A percentile compares a stretch with the other conserved stretches of the same genome.
These are phyloP conservation scores for Leucocoprinus sp. DNA, from an alignment of 768 basidiomycete species.

Conservation along the genomic window DNA sequence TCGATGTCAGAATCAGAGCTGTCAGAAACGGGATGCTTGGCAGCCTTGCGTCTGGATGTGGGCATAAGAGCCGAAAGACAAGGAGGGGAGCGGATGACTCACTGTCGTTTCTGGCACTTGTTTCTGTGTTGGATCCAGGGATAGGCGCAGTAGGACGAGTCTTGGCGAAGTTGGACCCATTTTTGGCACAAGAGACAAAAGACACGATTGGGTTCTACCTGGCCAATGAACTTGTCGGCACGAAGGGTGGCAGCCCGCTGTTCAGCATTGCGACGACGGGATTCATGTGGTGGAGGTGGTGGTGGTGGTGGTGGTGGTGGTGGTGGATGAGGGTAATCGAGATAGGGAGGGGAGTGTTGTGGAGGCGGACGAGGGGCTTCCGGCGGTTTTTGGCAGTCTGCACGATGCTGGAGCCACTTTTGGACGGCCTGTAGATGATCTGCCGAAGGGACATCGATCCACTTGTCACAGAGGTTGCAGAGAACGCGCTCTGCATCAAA, in stretches of 20 bases:
- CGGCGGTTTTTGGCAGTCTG: constrained; percentile 37
- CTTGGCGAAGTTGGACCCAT: constrained; percentile 78
- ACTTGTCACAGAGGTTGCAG: constrained; percentile 60
- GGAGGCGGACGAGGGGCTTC: background rate
- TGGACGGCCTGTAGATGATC: constrained; percentile 56
- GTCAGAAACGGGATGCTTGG: constrained; percentile 23
- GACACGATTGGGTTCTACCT: constrained; percentile 68
- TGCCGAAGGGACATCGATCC: constrained; percentile 54
- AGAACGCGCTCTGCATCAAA: constrained; percentile 67
- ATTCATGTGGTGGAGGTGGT: constrained; percentile 50
- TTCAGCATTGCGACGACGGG: constrained; percentile 68
- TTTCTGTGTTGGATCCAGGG: constrained; percentile 75
- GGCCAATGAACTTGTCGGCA: constrained; percentile 53
- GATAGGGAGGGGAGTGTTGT: background rate
- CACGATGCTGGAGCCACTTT: constrained; percentile 57
- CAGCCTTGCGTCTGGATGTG: constrained; percentile 48
- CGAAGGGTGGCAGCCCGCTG: constrained; percentile 67
- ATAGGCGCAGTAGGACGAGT: constrained; percentile 72
- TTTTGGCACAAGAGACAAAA: constrained; percentile 71
- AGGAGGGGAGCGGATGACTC: constrained; percentile 20
- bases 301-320: constrained; percentile 12
- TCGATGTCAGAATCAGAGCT: constrained; percentile 22
- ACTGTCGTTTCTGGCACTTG: constrained; percentile 71
- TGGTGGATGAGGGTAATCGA: constrained; percentile 13
- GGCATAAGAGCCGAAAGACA: too few species aligned